Evolutionary conservation across 2,329 filamentous ascomycete genomes (phyloP), one percentile per base, ranked within the genome.

Genomic region (Dothideomycetes sp.): DNA sequence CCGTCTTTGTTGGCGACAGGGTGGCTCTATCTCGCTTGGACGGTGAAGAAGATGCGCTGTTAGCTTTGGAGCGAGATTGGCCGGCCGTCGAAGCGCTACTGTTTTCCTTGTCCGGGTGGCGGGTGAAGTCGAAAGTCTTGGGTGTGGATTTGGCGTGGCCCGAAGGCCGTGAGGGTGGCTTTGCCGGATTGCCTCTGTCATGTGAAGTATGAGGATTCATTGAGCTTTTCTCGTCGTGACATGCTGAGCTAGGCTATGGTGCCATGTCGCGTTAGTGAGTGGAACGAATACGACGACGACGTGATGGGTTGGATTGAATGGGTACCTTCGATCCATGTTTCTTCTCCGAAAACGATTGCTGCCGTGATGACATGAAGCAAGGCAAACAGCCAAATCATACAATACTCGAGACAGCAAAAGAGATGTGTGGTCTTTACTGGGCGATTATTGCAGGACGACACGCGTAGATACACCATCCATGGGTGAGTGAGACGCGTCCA

Each of bases 71-170:
- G 5, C 12, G n/a, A 13, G 27, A 19, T 15, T 33, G 27, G 27
- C 24, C 16, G 12, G 15, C 13, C 25, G 25, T 25, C 18, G 39
- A 13, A 18, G 25, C 9, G 12, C 9, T 18, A 11, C 16, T 19
- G n/a, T 44, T 44, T 22, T 44, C 42, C 36, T 44, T 44, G 34
- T 42, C 36, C 12, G 35, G 24, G 24, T 45, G 38, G 34, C 28
- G 24, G 65, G 56, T 55, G 51, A 73, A 74, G 49, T 70, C 66
- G 48, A 76, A 77, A 20, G 67, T 64, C 53, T 71, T 69, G 41
- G 76, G 59, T 55, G 75, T 77, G 4, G 64, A 64, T 43, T 67
- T 71, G 3, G 72, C 70, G 47, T 70, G 64, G 4, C 65, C 63
- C 9, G 70, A 75, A 6, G 73, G 65, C 40, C 67, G 60, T 33